phyloP scores from a whole-genome alignment of 305 asterid species.

The Rubia occidens region DNA sequence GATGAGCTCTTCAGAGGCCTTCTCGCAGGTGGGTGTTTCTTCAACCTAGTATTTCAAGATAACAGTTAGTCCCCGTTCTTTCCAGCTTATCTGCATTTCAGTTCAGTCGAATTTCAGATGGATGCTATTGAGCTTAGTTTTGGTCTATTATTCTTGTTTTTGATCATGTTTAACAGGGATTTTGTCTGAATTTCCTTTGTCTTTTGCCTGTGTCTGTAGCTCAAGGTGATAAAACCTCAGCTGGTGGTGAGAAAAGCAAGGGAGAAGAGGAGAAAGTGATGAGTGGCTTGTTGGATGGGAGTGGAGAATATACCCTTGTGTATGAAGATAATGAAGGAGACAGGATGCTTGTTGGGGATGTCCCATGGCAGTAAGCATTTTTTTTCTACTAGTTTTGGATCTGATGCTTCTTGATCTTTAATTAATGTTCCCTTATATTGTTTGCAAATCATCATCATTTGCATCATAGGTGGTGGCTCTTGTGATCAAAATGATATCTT shows the following conservation, averaged over 20 bases:
- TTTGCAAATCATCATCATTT: constrained; percentile 7
- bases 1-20: constrained; percentile 83
- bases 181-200: background rate
- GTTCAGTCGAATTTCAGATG: background rate
- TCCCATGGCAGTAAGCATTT: constrained; percentile 92
- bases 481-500: background rate
- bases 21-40: constrained; percentile 50
- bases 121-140: background rate
- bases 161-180: background rate
- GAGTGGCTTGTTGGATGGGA: constrained; percentile 64
- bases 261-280: constrained; percentile 34
- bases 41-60: background rate
- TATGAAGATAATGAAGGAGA: constrained; percentile 97
- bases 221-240: constrained; percentile 38
- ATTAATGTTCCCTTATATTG: background rate
- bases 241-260: constrained; percentile 32
- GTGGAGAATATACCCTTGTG: constrained; percentile 90
- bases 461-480: background rate
- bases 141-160: background rate
- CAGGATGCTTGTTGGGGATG: constrained; percentile 96
- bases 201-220: constrained; percentile 30
- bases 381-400: constrained; percentile 13
- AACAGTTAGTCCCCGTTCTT: no score
- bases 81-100: no score
- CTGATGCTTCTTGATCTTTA: constrained; percentile 21